phyloP scores from a whole-genome alignment of 176 grass and related monocot genomes.

The Musa troglodytarum region DNA sequence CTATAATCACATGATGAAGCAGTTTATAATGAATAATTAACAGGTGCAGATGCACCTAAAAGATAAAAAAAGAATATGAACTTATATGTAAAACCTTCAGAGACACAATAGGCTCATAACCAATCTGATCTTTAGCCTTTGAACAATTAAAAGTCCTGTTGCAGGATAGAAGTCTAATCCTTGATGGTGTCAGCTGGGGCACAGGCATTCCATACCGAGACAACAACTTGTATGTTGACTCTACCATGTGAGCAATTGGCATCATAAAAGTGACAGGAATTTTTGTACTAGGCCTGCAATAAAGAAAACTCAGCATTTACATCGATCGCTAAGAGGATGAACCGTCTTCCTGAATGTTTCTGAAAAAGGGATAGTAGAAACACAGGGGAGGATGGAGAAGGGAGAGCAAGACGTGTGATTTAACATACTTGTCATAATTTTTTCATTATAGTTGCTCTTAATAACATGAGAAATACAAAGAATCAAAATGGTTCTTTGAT shows the following conservation, averaged over 20 bases:
- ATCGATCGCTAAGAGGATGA: neutral
- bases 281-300: conserved; percentile 78
- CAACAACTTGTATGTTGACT: conserved; percentile 73
- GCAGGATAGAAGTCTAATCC: conserved; percentile 84
- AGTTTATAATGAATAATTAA: conserved; percentile 2
- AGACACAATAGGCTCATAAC: conserved; percentile 86
- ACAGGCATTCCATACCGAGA: conserved; percentile 83
- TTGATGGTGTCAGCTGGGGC: conserved; percentile 94
- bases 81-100: conserved; percentile 46
- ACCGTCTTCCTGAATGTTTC: neutral
- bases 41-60: neutral
- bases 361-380: neutral
- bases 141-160: conserved; percentile 80
- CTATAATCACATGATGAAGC: conserved; percentile 38
- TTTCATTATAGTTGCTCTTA: too few species aligned
- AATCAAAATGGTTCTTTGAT: too few species aligned
- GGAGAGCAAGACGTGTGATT: too few species aligned
- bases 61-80: conserved; percentile 13
- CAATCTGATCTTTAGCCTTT: conserved; percentile 89
- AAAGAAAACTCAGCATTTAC: conserved; percentile 6
- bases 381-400: neutral
- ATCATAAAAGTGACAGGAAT: conserved; percentile 84
- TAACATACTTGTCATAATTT: too few species aligned
- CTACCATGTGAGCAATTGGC: conserved; percentile 86
- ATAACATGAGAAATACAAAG: too few species aligned